These are phyloP conservation scores for Ammopiptanthus mongolicus DNA, from an alignment of 306 rosid species.

Conservation along the genomic window DNA sequence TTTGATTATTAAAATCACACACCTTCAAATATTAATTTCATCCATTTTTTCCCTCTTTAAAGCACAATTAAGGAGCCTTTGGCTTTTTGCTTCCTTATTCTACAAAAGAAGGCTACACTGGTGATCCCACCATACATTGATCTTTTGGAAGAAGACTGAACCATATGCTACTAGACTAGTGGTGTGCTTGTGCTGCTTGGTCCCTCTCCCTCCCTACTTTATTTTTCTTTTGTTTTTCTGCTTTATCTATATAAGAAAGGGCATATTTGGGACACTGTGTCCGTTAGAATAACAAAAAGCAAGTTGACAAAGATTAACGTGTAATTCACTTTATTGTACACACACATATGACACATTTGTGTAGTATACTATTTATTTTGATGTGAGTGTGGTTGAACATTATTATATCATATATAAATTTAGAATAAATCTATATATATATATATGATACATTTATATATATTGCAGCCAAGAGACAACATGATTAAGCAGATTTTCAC, in stretches of 20 bases:
- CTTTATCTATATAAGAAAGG: conserved; percentile 15
- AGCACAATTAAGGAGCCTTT: conserved; percentile 23
- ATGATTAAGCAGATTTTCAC: conserved; percentile 20
- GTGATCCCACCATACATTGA: conserved; percentile 27
- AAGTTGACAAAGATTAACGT: conserved; percentile 10
- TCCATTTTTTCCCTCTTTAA: background rate
- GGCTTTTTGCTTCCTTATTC: conserved; percentile 22
- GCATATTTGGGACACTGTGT: conserved; percentile 44
- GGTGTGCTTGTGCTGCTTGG: background rate
- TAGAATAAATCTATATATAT: no score
- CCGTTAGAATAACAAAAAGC: conserved; percentile 14
- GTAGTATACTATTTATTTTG: no score
- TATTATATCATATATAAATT: no score
- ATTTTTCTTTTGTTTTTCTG: background rate
- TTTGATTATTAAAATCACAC: conserved; percentile 26
- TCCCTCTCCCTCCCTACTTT: background rate
- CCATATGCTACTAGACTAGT: background rate
- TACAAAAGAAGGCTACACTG: conserved; percentile 8
- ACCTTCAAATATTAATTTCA: background rate
- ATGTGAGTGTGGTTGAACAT: no score
- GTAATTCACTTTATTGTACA: background rate
- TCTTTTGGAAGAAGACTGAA: background rate
- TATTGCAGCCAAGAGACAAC: conserved; percentile 5
- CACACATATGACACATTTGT: background rate
- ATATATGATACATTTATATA: no score